Conservation (phyloP, 169 alveolate genomes). For the Plasmodium cynomolgi region DNA sequence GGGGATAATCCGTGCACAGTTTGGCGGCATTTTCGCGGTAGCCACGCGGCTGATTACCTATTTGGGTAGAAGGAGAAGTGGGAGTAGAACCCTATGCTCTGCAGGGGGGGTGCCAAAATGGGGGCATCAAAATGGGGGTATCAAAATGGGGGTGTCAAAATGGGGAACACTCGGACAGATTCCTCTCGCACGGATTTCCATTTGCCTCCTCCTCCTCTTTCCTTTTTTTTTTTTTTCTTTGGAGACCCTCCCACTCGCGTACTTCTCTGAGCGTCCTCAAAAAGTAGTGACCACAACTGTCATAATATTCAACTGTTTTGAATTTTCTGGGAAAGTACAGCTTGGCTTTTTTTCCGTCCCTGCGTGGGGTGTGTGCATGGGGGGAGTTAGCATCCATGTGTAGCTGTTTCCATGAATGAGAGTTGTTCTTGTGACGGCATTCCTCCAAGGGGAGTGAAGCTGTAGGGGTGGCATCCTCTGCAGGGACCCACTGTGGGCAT, state of each 20-base stretch:
- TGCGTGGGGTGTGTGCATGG: background rate
- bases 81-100: constrained; percentile 61
- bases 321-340: constrained; percentile 43
- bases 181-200: background rate
- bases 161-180: background rate
- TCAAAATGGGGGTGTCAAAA: background rate
- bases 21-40: background rate
- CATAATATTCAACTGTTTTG: constrained; percentile 60
- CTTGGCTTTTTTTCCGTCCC: constrained; percentile 55
- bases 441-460: background rate
- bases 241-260: background rate
- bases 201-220: background rate
- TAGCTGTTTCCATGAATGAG: background rate
- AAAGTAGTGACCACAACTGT: constrained; percentile 21
- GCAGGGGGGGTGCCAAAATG: constrained; percentile 2
- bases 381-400: background rate
- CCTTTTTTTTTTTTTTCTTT: background rate
- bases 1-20: background rate
- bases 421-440: background rate
- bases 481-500: background rate
- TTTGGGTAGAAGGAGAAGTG: constrained; percentile 39
- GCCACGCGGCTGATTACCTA: background rate
- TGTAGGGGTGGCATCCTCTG: background rate
- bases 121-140: too few relatives aligned
- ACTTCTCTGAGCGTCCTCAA: constrained; percentile 40